Conservation (phyloP, 352 stramenopile species). For the Globisporangium perplexum region DNA sequence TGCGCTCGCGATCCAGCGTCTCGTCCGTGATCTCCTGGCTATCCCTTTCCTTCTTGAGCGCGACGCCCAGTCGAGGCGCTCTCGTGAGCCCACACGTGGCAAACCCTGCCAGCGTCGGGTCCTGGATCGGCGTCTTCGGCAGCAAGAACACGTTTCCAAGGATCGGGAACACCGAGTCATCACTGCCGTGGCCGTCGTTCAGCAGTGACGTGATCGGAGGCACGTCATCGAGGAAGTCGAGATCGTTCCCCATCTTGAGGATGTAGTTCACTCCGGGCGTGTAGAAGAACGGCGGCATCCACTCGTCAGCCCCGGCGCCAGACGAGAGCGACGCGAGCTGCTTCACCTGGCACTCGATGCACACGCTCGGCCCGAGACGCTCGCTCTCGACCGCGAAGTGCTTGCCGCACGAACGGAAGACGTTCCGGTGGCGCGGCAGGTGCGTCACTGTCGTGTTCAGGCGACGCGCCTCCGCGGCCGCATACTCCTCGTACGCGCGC, state of each 20-base stretch:
- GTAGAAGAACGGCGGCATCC: constrained; percentile 65
- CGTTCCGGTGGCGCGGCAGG: constrained; percentile 44
- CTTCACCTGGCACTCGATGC: constrained; percentile 72
- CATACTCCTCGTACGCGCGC: constrained; percentile 60
- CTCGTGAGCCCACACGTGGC: constrained; percentile 18
- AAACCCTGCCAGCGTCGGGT: constrained; percentile 51
- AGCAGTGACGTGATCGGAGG: constrained; percentile 38
- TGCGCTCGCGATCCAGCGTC: constrained; percentile 36
- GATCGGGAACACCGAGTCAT: constrained; percentile 41
- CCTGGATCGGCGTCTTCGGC: constrained; percentile 50
- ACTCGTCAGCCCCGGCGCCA: constrained; percentile 25
- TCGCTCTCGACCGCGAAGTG: constrained; percentile 83
- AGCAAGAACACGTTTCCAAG: constrained; percentile 71
- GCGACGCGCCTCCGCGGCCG: constrained; percentile 44
- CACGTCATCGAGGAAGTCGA: constrained; percentile 65
- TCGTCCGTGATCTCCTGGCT: constrained; percentile 19
- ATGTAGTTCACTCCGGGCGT: constrained; percentile 62
- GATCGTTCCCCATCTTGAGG: constrained; percentile 61
- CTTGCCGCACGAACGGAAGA: constrained; percentile 75
- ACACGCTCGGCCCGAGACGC: constrained; percentile 50
- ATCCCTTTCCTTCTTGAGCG: constrained; percentile 12
- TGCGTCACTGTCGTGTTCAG: constrained; percentile 60
- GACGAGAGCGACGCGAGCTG: constrained; percentile 29
- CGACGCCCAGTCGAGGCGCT: constrained; percentile 17
- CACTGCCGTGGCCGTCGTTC: constrained; percentile 28